These are phyloP conservation scores for Metschnikowia anglica DNA, from an alignment of 805 yeast genomes.

Conservation along the genomic window DNA sequence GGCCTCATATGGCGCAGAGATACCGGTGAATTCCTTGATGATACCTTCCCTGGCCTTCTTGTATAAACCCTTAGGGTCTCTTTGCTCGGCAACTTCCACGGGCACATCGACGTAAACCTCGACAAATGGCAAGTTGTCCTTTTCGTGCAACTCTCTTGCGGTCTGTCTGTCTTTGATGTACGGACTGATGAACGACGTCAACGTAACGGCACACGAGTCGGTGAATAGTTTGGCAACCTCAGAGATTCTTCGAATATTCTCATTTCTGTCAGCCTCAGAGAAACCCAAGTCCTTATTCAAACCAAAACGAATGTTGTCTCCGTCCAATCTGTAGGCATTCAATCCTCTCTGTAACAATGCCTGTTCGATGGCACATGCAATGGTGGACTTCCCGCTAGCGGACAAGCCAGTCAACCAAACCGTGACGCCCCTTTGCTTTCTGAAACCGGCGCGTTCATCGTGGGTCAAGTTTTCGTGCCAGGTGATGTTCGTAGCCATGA, in stretches of 20 bases:
- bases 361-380: constrained; percentile 93
- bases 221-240: constrained; percentile 94
- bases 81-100: constrained; percentile 87
- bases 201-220: constrained; percentile 83
- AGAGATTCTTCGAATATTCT: constrained; percentile 90
- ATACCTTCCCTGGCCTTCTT: constrained; percentile 95
- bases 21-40: constrained; percentile 93
- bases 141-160: constrained; percentile 82
- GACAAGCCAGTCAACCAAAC: constrained; percentile 95
- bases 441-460: constrained; percentile 68
- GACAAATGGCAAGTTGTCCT: constrained; percentile 73
- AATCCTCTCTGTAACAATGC: constrained; percentile 65
- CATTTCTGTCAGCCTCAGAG: constrained; percentile 87
- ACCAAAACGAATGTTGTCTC: constrained; percentile 93
- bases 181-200: constrained; percentile 92
- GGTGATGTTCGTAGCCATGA: constrained; percentile 92
- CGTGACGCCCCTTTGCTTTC: constrained; percentile 84
- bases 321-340: constrained; percentile 86
- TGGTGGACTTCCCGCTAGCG: constrained; percentile 93
- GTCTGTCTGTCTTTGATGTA: constrained; percentile 78
- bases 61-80: constrained; percentile 97
- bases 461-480: constrained; percentile 92
- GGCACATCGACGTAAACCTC: constrained; percentile 95
- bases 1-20: constrained; percentile 93
- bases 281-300: constrained; percentile 93